phyloP scores from a whole-genome alignment of 768 basidiomycete genomes.

The Naganishia onofrii region DNA sequence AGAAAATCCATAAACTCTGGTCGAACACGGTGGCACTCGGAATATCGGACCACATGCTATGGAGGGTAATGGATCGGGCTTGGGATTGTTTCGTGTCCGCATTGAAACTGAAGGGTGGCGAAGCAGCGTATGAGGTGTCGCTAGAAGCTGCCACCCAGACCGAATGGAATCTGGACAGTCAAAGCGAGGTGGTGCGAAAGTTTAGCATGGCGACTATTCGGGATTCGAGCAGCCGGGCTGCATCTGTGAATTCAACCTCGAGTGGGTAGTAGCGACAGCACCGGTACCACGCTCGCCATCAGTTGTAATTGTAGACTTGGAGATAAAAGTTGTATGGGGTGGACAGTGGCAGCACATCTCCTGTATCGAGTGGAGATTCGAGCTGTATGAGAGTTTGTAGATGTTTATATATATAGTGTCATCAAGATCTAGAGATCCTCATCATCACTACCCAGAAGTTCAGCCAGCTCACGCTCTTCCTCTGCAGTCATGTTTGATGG shows the following conservation, averaged over 20 bases:
- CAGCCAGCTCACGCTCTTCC: conserved; percentile 83
- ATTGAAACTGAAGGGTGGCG: neutral
- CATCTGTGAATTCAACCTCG: neutral
- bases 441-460: conserved; percentile 59
- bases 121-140: conserved; percentile 8
- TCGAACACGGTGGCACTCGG: conserved; percentile 70
- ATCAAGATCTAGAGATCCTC: neutral
- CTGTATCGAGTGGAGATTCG: neutral
- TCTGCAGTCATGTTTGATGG: conserved; percentile 68
- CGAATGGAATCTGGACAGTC: neutral
- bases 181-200: conserved; percentile 15
- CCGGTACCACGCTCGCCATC: neutral
- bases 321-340: neutral
- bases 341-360: neutral
- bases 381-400: neutral
- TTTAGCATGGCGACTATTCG: conserved; percentile 21
- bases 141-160: no score
- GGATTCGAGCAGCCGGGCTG: conserved; percentile 1
- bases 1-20: conserved; percentile 65
- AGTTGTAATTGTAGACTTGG: neutral
- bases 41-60: conserved; percentile 64
- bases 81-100: conserved; percentile 54
- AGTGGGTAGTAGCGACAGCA: neutral
- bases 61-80: conserved; percentile 65
- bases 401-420: conserved; percentile 10